A percentile compares a stretch with the other conserved stretches of the same genome.
phyloP scores from a whole-genome alignment of 1,284 basidiomycete genomes.

The Leucoagaricus sp. region DNA sequence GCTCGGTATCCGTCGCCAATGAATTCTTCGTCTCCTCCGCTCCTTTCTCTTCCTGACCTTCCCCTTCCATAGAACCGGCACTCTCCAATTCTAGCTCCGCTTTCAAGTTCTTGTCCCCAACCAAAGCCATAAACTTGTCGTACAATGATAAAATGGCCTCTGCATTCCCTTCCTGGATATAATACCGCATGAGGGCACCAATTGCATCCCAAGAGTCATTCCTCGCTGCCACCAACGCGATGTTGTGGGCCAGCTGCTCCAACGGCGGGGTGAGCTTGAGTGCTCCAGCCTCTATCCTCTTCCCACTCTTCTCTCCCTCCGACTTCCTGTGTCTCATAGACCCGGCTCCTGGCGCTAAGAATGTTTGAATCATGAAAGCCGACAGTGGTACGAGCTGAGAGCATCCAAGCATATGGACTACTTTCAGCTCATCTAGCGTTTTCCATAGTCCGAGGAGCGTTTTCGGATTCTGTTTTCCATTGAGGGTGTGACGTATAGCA shows the following conservation, averaged over 20 bases:
- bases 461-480: constrained; percentile 27
- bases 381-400: constrained; percentile 11
- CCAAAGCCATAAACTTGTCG: constrained; percentile 35
- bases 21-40: not conserved
- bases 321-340: too few relatives aligned
- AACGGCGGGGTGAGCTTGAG: constrained; percentile 3
- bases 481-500: constrained; percentile 36
- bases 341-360: not conserved
- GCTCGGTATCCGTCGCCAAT: constrained; percentile 17
- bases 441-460: constrained; percentile 43
- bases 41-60: constrained; percentile 19
- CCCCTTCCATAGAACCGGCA: constrained; percentile 22
- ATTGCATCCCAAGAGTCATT: constrained; percentile 49
- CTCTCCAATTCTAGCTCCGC: constrained; percentile 12
- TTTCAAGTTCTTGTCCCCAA: constrained; percentile 25
- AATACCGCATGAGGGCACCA: constrained; percentile 47
- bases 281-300: not conserved
- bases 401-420: constrained; percentile 7
- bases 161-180: constrained; percentile 43
- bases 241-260: constrained; percentile 38
- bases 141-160: constrained; percentile 49
- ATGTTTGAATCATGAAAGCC: constrained; percentile 2
- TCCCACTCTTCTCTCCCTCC: not conserved
- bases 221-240: constrained; percentile 48
- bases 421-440: constrained; percentile 40